phyloP scores from a whole-genome alignment of 2,329 filamentous ascomycete species.

The Beauveria caledonica region DNA sequence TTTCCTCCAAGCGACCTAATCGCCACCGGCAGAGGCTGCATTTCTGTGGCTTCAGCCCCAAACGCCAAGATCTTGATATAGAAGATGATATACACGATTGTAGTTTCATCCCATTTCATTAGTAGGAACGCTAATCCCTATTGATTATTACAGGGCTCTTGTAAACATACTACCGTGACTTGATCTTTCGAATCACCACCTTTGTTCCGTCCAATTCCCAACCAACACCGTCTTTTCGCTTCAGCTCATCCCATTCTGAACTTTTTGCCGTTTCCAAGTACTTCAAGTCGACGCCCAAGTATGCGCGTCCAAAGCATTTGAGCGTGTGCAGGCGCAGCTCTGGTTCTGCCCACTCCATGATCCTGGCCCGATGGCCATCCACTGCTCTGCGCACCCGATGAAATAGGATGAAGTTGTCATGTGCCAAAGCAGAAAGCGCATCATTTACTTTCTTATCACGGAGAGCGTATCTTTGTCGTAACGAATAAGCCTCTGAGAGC shows the following conservation, averaged over 20 bases:
- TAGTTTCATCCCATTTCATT: no score
- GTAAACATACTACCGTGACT: slow-evolving; percentile 18
- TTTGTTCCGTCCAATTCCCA: slow-evolving; percentile 71
- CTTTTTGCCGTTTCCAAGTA: slow-evolving; percentile 64
- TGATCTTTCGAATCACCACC: slow-evolving; percentile 64
- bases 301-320: slow-evolving; percentile 78
- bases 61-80: no score
- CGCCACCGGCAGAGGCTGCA: no score
- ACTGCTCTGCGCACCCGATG: slow-evolving; percentile 62
- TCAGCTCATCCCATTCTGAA: slow-evolving; percentile 64
- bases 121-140: no score
- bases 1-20: no score
- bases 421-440: slow-evolving; percentile 61
- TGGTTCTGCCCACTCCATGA: slow-evolving; percentile 76
- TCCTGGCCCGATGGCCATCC: slow-evolving; percentile 68
- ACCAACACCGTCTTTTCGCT: slow-evolving; percentile 62
- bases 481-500: slow-evolving; percentile 61
- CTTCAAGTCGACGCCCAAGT: slow-evolving; percentile 60
- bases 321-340: slow-evolving; percentile 67
- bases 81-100: no score
- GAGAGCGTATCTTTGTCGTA: slow-evolving; percentile 54
- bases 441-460: slow-evolving; percentile 60
- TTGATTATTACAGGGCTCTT: not conserved
- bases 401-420: slow-evolving; percentile 77
- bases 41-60: no score